These are phyloP conservation scores for Jaminaea rosea DNA, from an alignment of 1,284 basidiomycete species.

Conservation along the genomic window DNA sequence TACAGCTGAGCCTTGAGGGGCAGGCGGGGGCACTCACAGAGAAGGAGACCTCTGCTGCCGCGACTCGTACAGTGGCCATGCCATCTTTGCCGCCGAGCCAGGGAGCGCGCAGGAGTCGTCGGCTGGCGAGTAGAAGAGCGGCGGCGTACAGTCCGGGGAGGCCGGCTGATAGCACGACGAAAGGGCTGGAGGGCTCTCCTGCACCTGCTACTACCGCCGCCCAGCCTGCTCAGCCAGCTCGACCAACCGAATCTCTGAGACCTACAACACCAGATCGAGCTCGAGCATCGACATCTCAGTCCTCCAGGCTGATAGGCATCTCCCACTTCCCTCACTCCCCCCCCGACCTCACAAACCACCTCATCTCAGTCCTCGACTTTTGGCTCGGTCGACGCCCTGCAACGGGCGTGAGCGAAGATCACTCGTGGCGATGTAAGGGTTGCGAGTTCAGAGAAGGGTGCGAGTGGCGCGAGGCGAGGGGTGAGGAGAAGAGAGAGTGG, in stretches of 20 bases:
- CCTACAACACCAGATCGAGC: too few relatives aligned
- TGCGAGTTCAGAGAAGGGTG: slow-evolving; percentile 37
- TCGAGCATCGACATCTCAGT: too few relatives aligned
- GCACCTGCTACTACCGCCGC: too few relatives aligned
- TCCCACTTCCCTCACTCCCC: slow-evolving; percentile 19
- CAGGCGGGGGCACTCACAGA: not conserved
- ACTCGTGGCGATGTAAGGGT: slow-evolving; percentile 25
- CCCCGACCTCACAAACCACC: slow-evolving; percentile 11
- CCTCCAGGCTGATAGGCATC: slow-evolving; percentile 14
- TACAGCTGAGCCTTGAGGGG: not conserved
- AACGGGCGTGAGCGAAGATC: slow-evolving; percentile 16
- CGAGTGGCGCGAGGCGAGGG: slow-evolving; percentile 32
- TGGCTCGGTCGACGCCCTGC: slow-evolving; percentile 21
- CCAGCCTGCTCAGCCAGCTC: too few relatives aligned
- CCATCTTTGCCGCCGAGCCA: not conserved
- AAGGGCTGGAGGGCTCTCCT: too few relatives aligned
- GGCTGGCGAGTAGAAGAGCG: not conserved
- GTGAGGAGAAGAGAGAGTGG: not conserved
- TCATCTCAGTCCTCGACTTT: slow-evolving; percentile 19
- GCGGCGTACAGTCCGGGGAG: not conserved
- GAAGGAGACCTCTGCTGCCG: not conserved
- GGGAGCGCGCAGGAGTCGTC: not conserved
- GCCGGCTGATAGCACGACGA: too few relatives aligned
- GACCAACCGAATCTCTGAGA: too few relatives aligned
- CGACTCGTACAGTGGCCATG: not conserved